Evolutionary conservation across 2,329 filamentous ascomycete genomes (phyloP).

Genomic region (Trichoderma afroharzianum): DNA sequence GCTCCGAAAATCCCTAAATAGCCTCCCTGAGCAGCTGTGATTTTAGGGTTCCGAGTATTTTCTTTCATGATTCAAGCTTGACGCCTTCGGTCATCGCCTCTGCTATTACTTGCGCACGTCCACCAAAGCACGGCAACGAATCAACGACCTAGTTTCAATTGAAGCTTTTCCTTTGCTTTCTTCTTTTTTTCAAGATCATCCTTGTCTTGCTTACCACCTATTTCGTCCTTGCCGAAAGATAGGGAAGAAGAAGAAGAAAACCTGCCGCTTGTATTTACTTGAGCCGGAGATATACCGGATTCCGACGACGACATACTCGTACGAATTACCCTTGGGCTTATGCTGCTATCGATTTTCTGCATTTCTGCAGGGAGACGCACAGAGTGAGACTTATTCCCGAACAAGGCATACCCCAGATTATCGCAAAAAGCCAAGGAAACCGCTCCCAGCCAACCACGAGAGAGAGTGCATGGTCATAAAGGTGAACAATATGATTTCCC

Average conservation of each 20-base stretch:
- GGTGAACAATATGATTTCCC: not conserved
- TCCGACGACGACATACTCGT: not conserved
- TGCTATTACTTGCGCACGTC: not conserved
- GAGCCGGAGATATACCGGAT: not conserved
- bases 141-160: not conserved
- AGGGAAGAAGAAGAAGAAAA: not conserved
- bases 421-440: not conserved
- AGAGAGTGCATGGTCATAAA: not conserved
- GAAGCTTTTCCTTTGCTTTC: not conserved
- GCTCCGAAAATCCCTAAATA: not conserved
- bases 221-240: not conserved
- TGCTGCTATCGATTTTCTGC: not conserved
- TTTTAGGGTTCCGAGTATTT: not conserved
- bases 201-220: not conserved
- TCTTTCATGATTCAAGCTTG: not conserved
- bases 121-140: not conserved
- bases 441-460: not conserved
- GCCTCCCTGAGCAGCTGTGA: not conserved
- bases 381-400: not conserved
- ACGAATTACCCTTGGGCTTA: not conserved
- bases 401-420: conserved; percentile 6
- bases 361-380: not conserved
- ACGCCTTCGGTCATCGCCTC: conserved; percentile 9
- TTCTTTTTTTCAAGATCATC: not conserved
- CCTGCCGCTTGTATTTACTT: not conserved